Evolutionary conservation across 2,329 filamentous ascomycete genomes (phyloP).

Genomic region (Monilinia fructigena): DNA sequence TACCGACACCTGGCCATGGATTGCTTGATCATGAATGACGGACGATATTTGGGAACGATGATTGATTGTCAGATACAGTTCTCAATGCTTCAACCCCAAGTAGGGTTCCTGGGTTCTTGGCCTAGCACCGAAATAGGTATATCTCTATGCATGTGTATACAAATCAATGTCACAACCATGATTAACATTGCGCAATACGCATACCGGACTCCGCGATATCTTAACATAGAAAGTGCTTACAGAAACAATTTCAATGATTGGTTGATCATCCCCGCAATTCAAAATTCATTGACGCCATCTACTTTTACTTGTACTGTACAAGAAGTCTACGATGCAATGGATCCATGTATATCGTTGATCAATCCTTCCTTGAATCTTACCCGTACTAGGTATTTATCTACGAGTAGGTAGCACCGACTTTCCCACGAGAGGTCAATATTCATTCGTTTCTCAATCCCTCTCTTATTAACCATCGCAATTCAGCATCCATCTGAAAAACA

Average conservation of each 20-base stretch:
- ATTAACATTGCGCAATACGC: not conserved
- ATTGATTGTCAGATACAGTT: too few species aligned
- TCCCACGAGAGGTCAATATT: not conserved
- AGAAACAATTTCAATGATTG: constrained; percentile 22
- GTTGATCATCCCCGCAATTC: constrained; percentile 20
- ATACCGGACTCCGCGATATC: not conserved
- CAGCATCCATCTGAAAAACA: not conserved
- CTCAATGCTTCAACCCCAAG: too few species aligned
- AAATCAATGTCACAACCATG: not conserved
- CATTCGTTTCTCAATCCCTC: not conserved
- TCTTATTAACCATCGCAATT: not conserved
- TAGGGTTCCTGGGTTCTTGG: too few species aligned
- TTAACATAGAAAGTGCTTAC: constrained; percentile 13
- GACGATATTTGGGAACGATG: too few species aligned
- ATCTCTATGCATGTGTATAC: too few species aligned
- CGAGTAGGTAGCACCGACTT: not conserved
- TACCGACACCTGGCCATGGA: too few species aligned
- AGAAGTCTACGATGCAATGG: not conserved
- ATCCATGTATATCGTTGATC: not conserved
- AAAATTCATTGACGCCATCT: constrained; percentile 15
- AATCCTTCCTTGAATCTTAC: not conserved
- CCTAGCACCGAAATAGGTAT: too few species aligned
- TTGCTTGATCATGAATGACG: too few species aligned
- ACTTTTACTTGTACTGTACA: constrained; percentile 6
- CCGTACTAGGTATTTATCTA: not conserved